Evolutionary conservation across 495 filamentous ascomycete species (phyloP).

Genomic region (Hyaloscypha hepaticicola): DNA sequence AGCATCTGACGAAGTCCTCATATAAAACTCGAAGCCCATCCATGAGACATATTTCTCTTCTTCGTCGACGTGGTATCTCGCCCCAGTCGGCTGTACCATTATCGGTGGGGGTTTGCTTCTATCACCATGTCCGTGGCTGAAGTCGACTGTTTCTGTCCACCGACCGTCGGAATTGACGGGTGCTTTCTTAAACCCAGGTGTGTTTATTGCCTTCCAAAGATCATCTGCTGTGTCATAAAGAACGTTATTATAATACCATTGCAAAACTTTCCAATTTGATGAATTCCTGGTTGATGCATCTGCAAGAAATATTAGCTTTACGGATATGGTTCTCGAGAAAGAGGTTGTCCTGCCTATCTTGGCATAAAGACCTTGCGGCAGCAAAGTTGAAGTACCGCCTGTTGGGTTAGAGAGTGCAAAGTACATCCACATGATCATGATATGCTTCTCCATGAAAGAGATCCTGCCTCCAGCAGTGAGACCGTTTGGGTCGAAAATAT

Average conservation of each 20-base stretch:
- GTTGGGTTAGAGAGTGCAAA: conserved; percentile 32
- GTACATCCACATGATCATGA: conserved; percentile 36
- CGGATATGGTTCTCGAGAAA: not conserved
- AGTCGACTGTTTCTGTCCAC: conserved; percentile 42
- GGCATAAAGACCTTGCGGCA: conserved; percentile 44
- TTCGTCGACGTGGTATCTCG: conserved; percentile 41
- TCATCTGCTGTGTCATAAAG: conserved; percentile 46
- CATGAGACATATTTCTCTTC: conserved; percentile 50
- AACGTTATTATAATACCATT: conserved; percentile 50
- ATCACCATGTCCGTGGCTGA: conserved; percentile 35
- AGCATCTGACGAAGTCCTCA: conserved; percentile 43
- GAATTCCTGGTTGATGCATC: conserved; percentile 49
- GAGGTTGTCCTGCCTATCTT: conserved; percentile 11
- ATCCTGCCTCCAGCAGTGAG: conserved; percentile 20
- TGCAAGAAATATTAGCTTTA: conserved; percentile 4
- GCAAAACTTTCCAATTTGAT: conserved; percentile 45
- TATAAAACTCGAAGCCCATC: conserved; percentile 55
- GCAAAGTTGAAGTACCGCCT: conserved; percentile 40
- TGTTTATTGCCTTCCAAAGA: conserved; percentile 43
- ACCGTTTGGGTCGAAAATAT: not conserved
- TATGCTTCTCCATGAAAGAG: conserved; percentile 31
- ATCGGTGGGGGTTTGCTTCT: conserved; percentile 41
- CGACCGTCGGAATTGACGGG: conserved; percentile 43
- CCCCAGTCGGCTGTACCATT: conserved; percentile 38
- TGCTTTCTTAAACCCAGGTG: conserved; percentile 44